Conservation (phyloP, 179 eudicot species). For the Beta corolliflora region DNA sequence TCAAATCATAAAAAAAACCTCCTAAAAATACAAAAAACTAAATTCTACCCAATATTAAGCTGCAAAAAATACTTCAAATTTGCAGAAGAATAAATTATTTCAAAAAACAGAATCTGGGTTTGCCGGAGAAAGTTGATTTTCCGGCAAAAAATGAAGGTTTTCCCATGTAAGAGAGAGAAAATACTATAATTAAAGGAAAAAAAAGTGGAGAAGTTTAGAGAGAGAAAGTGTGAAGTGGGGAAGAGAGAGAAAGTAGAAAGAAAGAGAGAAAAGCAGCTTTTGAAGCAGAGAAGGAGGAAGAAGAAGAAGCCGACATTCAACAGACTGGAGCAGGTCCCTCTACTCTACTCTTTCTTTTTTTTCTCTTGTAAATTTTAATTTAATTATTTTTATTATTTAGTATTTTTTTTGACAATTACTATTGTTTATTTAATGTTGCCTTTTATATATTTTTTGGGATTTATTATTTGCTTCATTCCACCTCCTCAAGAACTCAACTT, state of each 20-base stretch:
- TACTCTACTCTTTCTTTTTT: conserved; percentile 1
- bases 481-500: not conserved
- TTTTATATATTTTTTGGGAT: not conserved
- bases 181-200: not conserved
- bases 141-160: not conserved
- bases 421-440: not conserved
- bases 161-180: conserved; percentile 1
- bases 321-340: conserved; percentile 39
- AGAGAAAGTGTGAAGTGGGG: conserved; percentile 3
- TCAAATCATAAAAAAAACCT: not conserved
- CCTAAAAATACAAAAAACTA: not conserved
- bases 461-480: not conserved
- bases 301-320: conserved; percentile 53
- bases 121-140: not conserved
- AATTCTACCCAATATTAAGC: not conserved
- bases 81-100: too few relatives aligned
- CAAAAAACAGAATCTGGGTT: not conserved
- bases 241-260: conserved; percentile 9
- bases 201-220: not conserved
- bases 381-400: not conserved
- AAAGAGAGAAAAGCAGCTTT: conserved; percentile 24
- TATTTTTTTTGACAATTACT: too few relatives aligned
- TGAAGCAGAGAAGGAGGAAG: conserved; percentile 10
- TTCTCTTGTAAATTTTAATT: not conserved
- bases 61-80: not conserved